Base-by-base conservation (phyloP, 176 grass and related monocot species). In the Tillandsia leiboldiana region DNA sequence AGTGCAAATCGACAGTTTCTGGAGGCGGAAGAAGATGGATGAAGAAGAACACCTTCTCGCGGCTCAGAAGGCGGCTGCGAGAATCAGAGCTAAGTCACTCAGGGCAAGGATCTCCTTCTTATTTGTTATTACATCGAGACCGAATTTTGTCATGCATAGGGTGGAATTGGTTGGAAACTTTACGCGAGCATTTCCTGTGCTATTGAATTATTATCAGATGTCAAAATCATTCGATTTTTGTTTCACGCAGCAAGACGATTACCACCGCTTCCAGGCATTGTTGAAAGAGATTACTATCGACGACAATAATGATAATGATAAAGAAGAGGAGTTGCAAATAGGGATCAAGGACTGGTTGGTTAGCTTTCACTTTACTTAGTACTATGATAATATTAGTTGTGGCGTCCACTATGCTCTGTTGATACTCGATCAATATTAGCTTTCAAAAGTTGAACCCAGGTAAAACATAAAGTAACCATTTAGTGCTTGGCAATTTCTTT, bases 341-440 rank as follows among this genome's bases (percentile, higher is more conserved):
- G 83, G 67, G 22, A 87, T 88, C 81, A 91, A 84, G 64, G 80
- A 91, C 70, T 96, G 92, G 92, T 96, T 89, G 67, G 56, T 42
- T 42, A 42, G 33, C 33, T 6, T 4, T 42, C 33, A 42, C 33
- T 42, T 5, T 42, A 6, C 33, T 42, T 42, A 42, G 3, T 42
- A 42, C 33, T 42, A 42, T 7, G 33, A 42, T 42, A 0, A 42
- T 42, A 42, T 42, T 42, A 33, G 29, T 33, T 33, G 5, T 33
- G 29, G 2, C 0, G 29, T 33, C 29, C 29, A 33, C 29, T 33
- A 33, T 33, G 29, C 29, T 33, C 3, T 33, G 29, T 29, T 29
- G 1, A 29, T 29, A 29, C 28, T 20, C 20, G 20, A 20, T 29
- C 3, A 29, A 29, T 29, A 29, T 29, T 29, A 29, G 28, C 28